Percentiles rank a stretch among this genome's conserved stretches.
Evolutionary conservation across 176 grass and related monocot species (phyloP).

Genomic region (Phragmites australis): DNA sequence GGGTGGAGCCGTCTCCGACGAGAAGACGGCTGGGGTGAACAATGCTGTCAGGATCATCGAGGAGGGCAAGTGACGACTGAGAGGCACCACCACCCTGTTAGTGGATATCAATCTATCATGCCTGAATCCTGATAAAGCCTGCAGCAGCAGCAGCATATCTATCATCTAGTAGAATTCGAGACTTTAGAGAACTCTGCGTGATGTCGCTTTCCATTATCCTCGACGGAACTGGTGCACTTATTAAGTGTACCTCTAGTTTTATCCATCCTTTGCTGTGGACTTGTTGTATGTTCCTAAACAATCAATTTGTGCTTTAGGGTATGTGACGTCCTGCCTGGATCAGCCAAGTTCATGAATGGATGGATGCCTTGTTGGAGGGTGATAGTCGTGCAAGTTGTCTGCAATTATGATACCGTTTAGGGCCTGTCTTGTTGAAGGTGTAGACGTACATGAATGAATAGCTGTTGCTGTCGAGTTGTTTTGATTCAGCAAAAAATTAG

Average conservation of each 20-base stretch:
- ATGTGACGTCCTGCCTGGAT: background rate
- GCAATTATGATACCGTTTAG: no score
- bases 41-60: constrained; percentile 48
- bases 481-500: no score
- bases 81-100: constrained; percentile 11
- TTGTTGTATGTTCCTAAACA: constrained; percentile 13
- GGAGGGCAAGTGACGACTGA: constrained; percentile 45
- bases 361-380: no score
- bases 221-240: background rate
- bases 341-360: no score
- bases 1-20: constrained; percentile 37
- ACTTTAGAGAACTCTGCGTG: background rate
- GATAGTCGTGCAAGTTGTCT: no score
- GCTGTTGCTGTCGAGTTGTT: no score
- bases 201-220: background rate
- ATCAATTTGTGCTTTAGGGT: constrained; percentile 18
- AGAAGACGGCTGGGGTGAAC: constrained; percentile 51
- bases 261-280: background rate
- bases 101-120: background rate
- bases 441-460: no score
- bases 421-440: no score
- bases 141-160: background rate
- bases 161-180: constrained; percentile 8
- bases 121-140: constrained; percentile 15
- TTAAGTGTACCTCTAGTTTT: background rate